Conservation (phyloP, 176 grass and related monocot species). For the Oryza nivara region DNA sequence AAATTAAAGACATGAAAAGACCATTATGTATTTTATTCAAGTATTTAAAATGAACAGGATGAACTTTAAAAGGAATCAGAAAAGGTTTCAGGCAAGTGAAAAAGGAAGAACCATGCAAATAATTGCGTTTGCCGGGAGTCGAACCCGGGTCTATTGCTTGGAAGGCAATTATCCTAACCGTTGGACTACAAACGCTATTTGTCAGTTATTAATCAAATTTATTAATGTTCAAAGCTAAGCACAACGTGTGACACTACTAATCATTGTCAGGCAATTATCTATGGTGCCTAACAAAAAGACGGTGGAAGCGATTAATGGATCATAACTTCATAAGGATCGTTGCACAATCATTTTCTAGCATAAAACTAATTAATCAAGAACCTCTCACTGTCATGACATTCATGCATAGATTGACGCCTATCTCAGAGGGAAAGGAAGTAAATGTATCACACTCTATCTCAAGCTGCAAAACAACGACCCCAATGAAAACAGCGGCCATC, state of each 20-base stretch:
- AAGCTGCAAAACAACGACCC: not conserved
- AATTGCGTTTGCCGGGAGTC: slow-evolving; percentile 84
- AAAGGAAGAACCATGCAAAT: no score
- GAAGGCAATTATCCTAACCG: slow-evolving; percentile 99
- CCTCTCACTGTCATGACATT: not conserved
- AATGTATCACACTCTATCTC: no score
- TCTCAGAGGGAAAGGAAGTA: not conserved
- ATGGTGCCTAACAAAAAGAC: not conserved
- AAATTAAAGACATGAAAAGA: no score
- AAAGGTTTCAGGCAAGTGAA: no score
- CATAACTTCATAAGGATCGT: not conserved
- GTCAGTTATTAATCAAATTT: rapidly evolving
- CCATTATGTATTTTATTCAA: no score
- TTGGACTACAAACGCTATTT: slow-evolving; percentile 85
- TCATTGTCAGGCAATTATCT: not conserved
- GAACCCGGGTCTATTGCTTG: slow-evolving; percentile 98
- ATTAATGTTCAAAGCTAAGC: no score
- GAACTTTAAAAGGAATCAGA: no score
- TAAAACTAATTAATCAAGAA: not conserved
- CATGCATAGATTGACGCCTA: not conserved
- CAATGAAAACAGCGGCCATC: not conserved
- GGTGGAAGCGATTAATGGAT: not conserved
- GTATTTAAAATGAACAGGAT: no score
- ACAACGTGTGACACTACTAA: not conserved
- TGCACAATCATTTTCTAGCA: not conserved